Evolutionary conservation across 108 stramenopile species (phyloP), one percentile per base, ranked within the genome.

Genomic region (Nannochloropsis gaditana): DNA sequence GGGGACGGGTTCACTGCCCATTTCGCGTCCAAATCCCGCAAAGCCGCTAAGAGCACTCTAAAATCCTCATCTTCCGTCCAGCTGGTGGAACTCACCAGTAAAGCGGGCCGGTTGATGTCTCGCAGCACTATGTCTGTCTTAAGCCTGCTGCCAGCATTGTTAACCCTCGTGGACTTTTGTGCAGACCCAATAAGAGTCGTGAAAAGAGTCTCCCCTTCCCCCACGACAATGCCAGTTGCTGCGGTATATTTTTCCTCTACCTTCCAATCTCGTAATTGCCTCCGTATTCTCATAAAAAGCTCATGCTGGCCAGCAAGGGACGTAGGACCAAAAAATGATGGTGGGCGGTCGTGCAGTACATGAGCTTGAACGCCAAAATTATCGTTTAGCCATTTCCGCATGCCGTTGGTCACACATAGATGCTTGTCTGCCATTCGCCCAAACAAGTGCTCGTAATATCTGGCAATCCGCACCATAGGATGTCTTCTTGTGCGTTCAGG

Each of bases 61-160:
- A 99, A 99, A 87, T 99, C 99, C 89, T 99, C 99, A 84, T 99
- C 99, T 2, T 96, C 92, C 21, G 99, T 97, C 99, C 99, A 99
- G 45, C 93, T 94, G 9, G 99, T 99, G 5, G 95, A 94, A 80
- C 93, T 94, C 11, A 96, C 93, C 10, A 99, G 84, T 41, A 99
- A 83, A 5, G 93, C 93, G n/a, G 98, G 98, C 21, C 95, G 89
- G 44, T 82, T 84, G 9, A 80, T 82, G 10, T 80, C 85, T n/a
- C 80, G 44, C 31, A 19, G 44, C 45, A 44, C 85, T 11, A 9
- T 45, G 87, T 42, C 84, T 31, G 31, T 31, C 31, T 31, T 31
- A 31, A 31, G 31, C 31, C 31, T 31, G 31, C 31, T 31, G 31
- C 31, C 31, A 31, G 31, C 31, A 31, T 31, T 31, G 31, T 31